These are phyloP conservation scores for Paecilomyces dactylethromorphus DNA, from an alignment of 2,329 filamentous ascomycete genomes.

Conservation along the genomic window DNA sequence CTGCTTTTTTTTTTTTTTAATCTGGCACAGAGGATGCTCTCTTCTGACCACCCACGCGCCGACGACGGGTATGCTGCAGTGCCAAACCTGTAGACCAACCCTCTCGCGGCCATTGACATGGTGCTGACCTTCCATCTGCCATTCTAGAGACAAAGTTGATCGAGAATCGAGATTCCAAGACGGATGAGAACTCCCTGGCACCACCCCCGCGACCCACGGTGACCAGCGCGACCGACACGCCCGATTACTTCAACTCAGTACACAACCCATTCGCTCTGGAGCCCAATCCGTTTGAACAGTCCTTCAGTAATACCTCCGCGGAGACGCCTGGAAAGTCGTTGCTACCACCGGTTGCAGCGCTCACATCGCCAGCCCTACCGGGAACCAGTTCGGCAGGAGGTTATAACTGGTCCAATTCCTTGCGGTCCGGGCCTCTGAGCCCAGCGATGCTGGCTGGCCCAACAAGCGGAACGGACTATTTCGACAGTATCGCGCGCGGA, in stretches of 20 bases:
- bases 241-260: conserved; percentile 63
- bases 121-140: neutral
- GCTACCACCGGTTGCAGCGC: conserved; percentile 78
- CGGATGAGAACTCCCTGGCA: conserved; percentile 55
- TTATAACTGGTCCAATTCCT: conserved; percentile 77
- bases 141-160: conserved; percentile 19
- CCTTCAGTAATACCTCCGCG: conserved; percentile 63
- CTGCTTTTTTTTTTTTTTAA: neutral
- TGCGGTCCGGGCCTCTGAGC: conserved; percentile 87
- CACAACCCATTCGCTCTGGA: conserved; percentile 56
- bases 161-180: conserved; percentile 34
- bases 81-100: conserved; percentile 1
- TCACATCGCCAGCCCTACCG: conserved; percentile 84
- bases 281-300: conserved; percentile 95
- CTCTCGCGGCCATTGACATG: neutral
- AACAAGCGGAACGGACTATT: conserved; percentile 67
- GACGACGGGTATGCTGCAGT: conserved; percentile 7
- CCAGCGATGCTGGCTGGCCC: conserved; percentile 94
- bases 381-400: conserved; percentile 63
- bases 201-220: conserved; percentile 57
- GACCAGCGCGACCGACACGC: conserved; percentile 50
- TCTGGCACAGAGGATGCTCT: conserved; percentile 4
- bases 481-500: conserved; percentile 74
- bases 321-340: conserved; percentile 79
- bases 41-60: conserved; percentile 1